Evolutionary conservation across 768 basidiomycete genomes (phyloP).

Genomic region (Mycena alexandri): DNA sequence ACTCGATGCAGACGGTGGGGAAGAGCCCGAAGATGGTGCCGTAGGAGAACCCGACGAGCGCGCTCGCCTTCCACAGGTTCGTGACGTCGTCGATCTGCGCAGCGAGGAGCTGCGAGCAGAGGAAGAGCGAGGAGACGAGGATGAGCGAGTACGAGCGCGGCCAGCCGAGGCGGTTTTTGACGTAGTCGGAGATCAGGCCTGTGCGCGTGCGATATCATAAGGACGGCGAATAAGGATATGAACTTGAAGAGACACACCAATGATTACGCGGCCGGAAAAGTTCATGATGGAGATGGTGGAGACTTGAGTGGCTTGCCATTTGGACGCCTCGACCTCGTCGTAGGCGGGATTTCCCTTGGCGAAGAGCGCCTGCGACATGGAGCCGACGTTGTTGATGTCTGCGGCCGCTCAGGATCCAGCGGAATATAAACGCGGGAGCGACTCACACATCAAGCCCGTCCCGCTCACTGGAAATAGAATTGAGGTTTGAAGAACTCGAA

Average conservation of each 20-base stretch:
- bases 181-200: slow-evolving; percentile 80
- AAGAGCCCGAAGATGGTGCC: slow-evolving; percentile 69
- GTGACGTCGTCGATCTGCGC: slow-evolving; percentile 17
- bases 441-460: slow-evolving; percentile 81
- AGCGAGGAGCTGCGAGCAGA: slow-evolving; percentile 77
- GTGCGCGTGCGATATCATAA: slow-evolving; percentile 1
- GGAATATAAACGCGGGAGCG: neutral
- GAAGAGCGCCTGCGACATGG: slow-evolving; percentile 77
- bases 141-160: slow-evolving; percentile 81
- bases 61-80: slow-evolving; percentile 73
- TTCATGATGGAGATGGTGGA: slow-evolving; percentile 87
- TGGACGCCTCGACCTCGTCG: slow-evolving; percentile 74
- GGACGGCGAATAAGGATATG: neutral
- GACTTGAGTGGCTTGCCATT: slow-evolving; percentile 89
- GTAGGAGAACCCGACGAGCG: slow-evolving; percentile 63
- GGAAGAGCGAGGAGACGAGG: slow-evolving; percentile 74
- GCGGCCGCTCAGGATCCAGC: slow-evolving; percentile 19
- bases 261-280: slow-evolving; percentile 80
- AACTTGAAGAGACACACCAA: slow-evolving; percentile 62
- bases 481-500: neutral
- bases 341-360: slow-evolving; percentile 71
- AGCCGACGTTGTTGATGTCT: slow-evolving; percentile 88
- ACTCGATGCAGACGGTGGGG: slow-evolving; percentile 74
- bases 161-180: slow-evolving; percentile 65
- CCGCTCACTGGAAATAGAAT: slow-evolving; percentile 65